A percentile compares a stretch with the other conserved stretches of the same genome.
Conservation (phyloP, 2,329 filamentous ascomycete species). For the Akanthomyces dipterigenus region DNA sequence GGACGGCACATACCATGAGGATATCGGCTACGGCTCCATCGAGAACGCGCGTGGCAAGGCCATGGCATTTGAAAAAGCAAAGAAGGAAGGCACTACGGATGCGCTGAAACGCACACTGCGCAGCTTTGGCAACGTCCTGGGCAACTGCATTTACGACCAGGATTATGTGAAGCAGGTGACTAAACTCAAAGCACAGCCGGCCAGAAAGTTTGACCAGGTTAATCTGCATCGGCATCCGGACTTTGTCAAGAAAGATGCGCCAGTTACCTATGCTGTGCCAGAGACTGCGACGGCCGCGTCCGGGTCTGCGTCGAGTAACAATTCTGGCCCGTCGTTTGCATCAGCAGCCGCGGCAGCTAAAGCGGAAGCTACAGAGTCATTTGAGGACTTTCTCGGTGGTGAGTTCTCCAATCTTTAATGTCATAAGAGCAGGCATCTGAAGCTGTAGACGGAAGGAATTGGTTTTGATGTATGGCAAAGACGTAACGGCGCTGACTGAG, state of each 20-base stretch:
- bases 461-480: background rate
- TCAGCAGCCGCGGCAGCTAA: background rate
- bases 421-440: background rate
- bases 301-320: background rate
- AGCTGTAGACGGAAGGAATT: background rate
- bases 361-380: slow-evolving; percentile 29
- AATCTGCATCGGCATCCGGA: slow-evolving; percentile 76
- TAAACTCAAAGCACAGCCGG: slow-evolving; percentile 73
- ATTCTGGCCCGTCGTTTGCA: slow-evolving; percentile 34
- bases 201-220: slow-evolving; percentile 67
- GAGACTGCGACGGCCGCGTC: background rate
- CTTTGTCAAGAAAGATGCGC: slow-evolving; percentile 55
- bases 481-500: background rate
- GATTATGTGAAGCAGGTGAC: slow-evolving; percentile 85
- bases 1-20: slow-evolving; percentile 96
- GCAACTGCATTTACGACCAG: slow-evolving; percentile 99
- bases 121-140: slow-evolving; percentile 91
- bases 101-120: slow-evolving; percentile 82
- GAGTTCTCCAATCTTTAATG: slow-evolving; percentile 15
- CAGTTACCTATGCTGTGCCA: background rate
- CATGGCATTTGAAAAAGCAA: slow-evolving; percentile 94
- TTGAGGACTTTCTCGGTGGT: slow-evolving; percentile 47
- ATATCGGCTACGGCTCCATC: slow-evolving; percentile 93
- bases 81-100: slow-evolving; percentile 96
- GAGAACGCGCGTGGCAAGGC: slow-evolving; percentile 96